Evolutionary conservation across 169 alveolate species (phyloP).

Genomic region (Plasmodium blacklocki): DNA sequence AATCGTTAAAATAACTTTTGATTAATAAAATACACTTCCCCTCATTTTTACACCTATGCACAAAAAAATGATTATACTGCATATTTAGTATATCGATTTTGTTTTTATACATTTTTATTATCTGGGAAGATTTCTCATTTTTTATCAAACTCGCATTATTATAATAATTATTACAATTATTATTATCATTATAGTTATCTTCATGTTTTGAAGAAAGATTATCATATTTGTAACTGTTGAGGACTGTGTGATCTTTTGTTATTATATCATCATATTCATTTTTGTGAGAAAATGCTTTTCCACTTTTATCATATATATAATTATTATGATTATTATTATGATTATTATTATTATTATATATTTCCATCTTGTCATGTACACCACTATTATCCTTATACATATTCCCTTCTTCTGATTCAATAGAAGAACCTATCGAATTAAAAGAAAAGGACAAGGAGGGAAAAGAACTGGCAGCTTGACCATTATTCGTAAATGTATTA

Average conservation of each 20-base stretch:
- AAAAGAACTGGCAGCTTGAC: constrained; percentile 15
- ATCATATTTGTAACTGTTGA: too few relatives aligned
- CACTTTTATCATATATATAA: background rate
- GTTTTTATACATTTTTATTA: constrained; percentile 64
- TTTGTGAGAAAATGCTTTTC: background rate
- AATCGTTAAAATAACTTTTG: constrained; percentile 73
- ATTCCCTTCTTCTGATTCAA: background rate
- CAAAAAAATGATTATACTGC: constrained; percentile 64
- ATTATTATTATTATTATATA: background rate
- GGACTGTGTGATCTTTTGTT: too few relatives aligned
- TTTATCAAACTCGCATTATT: background rate
- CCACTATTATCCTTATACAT: background rate
- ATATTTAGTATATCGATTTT: constrained; percentile 68
- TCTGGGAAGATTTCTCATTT: constrained; percentile 33
- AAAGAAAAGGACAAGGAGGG: constrained; percentile 60
- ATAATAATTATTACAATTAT: background rate
- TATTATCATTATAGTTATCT: background rate
- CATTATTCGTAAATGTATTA: constrained; percentile 36
- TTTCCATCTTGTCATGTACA: background rate
- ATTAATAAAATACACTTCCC: constrained; percentile 57
- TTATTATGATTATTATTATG: background rate
- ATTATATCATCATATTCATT: background rate
- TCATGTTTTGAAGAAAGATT: too few relatives aligned
- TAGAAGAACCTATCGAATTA: constrained; percentile 33
- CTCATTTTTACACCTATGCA: constrained; percentile 61